Evolutionary conservation across 1,284 basidiomycete species (phyloP), one percentile per base, ranked within the genome.

Genomic region (Ustilago loliicola): DNA sequence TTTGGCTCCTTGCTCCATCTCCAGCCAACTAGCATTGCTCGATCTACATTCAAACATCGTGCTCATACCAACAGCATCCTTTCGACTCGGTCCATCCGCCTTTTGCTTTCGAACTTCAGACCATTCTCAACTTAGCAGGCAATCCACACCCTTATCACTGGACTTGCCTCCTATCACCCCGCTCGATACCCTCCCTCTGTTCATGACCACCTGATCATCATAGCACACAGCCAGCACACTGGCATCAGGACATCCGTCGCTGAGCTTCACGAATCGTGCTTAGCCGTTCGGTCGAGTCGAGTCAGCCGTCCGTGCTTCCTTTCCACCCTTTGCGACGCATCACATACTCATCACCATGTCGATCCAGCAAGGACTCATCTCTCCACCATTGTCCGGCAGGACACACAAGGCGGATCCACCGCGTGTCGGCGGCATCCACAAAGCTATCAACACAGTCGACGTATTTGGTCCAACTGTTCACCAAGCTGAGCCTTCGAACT

Each of bases 321-420:
- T 32, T 23, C 53, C 21, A 8, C 29, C 13, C 23, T 2, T 21
- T 53, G 27, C 29, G 2, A 9, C 8, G 17, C 13, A 17, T 7
- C 19, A 23, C 2, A 36, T 4, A 17, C n/a, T 21, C 13, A 9
- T 29, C 48, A 21, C 23, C n/a, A 77, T 73, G 74, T 66, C 69
- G 27, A 65, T 64, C 40, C 70, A 73, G n/a, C 70, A 48, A 55
- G 70, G 63, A 5, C 63, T 77, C 57, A 61, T 77, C 42, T 77
- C 75, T 15, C 75, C 75, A 5, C 70, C 70, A 1, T 45, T 68
- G 29, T 73, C 70, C 34, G 66, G 70, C 34, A 60, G 70, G 23
- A 60, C 67, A 5, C 27, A 64, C 66, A 77, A 77, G 64, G 10
- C 66, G 8, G 62, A 70, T 15, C 55, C 61, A 19, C 66, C 75